phyloP scores from a whole-genome alignment of 345 rosid genomes.

The Physaria fendleri region DNA sequence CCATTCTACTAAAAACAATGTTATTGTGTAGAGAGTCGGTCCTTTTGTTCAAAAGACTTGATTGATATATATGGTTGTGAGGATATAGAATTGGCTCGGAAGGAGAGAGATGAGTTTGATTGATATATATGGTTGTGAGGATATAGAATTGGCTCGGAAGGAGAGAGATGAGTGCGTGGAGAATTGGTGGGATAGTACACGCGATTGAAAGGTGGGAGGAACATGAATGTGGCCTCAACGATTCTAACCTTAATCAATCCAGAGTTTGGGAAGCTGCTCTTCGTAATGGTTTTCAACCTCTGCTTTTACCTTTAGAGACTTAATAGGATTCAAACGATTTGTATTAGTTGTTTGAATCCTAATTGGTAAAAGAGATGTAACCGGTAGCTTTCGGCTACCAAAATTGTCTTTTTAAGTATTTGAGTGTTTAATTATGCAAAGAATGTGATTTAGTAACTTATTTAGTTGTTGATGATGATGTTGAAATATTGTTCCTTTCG shows the following conservation, averaged over 20 bases:
- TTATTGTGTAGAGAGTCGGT: too few relatives aligned
- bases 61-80: too few relatives aligned
- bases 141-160: constrained; percentile 75
- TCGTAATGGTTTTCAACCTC: constrained; percentile 49
- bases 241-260: constrained; percentile 22
- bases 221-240: constrained; percentile 49
- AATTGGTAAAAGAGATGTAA: not conserved
- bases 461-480: too few relatives aligned
- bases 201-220: constrained; percentile 57
- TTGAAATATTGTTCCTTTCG: too few relatives aligned
- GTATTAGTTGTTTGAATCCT: not conserved
- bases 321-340: not conserved
- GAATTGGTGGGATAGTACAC: constrained; percentile 56
- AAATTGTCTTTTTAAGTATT: too few relatives aligned
- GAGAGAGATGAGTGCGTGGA: constrained; percentile 78
- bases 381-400: not conserved
- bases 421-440: too few relatives aligned
- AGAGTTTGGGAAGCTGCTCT: constrained; percentile 58
- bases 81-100: constrained; percentile 72
- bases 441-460: too few relatives aligned
- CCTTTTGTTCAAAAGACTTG: too few relatives aligned
- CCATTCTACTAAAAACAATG: not conserved
- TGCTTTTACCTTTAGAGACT: constrained; percentile 14
- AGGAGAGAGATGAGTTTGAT: constrained; percentile 79
- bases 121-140: too few relatives aligned